Base-by-base conservation (phyloP, 306 rosid genomes). In the Mimosa pudica region DNA sequence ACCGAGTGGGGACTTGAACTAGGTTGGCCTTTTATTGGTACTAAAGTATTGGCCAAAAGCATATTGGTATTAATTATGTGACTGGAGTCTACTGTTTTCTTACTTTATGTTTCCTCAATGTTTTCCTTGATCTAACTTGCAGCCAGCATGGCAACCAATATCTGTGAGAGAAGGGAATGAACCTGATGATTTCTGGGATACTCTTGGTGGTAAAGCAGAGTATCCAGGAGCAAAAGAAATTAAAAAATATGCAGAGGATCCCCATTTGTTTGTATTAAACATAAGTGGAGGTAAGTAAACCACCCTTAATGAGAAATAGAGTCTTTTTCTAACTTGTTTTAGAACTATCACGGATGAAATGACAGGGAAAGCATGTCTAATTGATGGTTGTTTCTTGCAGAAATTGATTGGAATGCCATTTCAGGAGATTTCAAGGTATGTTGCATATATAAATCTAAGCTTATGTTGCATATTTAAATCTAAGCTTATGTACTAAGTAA, bases 131-230 rank as follows among this genome's bases (percentile, higher is more conserved):
- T 78, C 69, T 76, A 41, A 68, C 64, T 85, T 83, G 85, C 89
- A 94, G 98, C 88, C 97, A 71, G 86, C 90, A 75, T 85, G 88
- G 94, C 95, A 81, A 83, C 91, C 97, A 48, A 67, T 80, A 63
- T 92, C 97, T 70, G 90, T 92, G 84, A 92, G 97, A 89, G 97
- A 94, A 89, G 98, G 98, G 81, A 91, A 84, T 16, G 98, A 94
- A 81, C 92, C 94, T 47, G 97, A 92, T 83, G 69, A 4, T 73
- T 94, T 94, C 85, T 94, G 97, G 97, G 86, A 81, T 47, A 82
- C 84, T 70, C 93, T 94, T 49, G 92, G 93, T 57, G 95, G 92
- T 77, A 94, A 88, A 83, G 70, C 87, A 1, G 97, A 94, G 82
- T 94, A 89, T 84, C 86, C 92, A 44, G 91, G 47, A 79, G 97